Conservation (phyloP, 208 protist species). For the Wallacemonas sp. region DNA sequence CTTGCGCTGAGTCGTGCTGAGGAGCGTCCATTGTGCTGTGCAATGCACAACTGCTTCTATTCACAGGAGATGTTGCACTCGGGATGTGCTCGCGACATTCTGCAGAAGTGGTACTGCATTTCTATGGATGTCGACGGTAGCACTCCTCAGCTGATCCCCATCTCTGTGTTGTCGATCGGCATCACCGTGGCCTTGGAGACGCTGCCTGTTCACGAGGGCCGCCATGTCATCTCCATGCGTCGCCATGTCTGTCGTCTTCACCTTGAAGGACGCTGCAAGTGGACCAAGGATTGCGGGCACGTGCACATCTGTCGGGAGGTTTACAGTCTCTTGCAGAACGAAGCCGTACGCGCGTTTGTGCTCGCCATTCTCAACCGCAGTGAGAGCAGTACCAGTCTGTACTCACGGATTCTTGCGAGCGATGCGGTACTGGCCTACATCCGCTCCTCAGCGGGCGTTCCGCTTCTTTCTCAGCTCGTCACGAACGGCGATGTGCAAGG, state of each 20-base stretch:
- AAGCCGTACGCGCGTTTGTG: slow-evolving; percentile 25
- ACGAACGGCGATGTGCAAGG: slow-evolving; percentile 15
- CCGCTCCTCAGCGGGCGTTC: slow-evolving; percentile 18
- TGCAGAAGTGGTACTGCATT: slow-evolving; percentile 24
- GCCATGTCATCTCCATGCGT: slow-evolving; percentile 36
- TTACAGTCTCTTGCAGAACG: slow-evolving; percentile 21
- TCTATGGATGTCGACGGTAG: slow-evolving; percentile 27
- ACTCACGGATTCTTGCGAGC: slow-evolving; percentile 13
- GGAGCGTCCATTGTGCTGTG: slow-evolving; percentile 39
- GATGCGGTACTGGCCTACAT: slow-evolving; percentile 25
- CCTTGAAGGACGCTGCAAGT: slow-evolving; percentile 50
- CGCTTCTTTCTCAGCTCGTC: slow-evolving; percentile 33
- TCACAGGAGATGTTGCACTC: slow-evolving; percentile 45
- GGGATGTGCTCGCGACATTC: slow-evolving; percentile 32
- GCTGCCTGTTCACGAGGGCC: slow-evolving; percentile 24
- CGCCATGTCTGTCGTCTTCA: slow-evolving; percentile 44
- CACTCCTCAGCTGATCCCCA: slow-evolving; percentile 25
- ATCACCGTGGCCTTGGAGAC: slow-evolving; percentile 45
- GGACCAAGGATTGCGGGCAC: slow-evolving; percentile 63
- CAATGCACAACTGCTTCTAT: slow-evolving; percentile 60
- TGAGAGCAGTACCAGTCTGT: slow-evolving; percentile 17
- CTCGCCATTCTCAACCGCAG: slow-evolving; percentile 16
- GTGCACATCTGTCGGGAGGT: slow-evolving; percentile 52
- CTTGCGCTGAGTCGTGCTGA: slow-evolving; percentile 31
- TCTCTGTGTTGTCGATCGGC: slow-evolving; percentile 36